Evolutionary conservation across 2,329 filamentous ascomycete genomes (phyloP).

Genomic region (Penicillium sp.): DNA sequence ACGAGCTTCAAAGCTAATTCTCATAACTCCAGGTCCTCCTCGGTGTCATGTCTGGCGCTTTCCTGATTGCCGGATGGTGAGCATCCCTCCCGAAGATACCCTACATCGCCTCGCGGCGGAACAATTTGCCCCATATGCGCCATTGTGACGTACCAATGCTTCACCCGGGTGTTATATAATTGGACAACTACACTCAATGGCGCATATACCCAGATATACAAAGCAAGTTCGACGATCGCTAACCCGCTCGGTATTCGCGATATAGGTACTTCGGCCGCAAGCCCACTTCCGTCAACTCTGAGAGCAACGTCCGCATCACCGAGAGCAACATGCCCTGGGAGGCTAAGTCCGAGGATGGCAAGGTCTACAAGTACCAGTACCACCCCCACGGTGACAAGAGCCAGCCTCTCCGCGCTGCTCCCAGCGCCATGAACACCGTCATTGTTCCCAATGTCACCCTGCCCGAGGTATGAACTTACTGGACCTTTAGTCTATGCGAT

Average conservation of each 20-base stretch:
- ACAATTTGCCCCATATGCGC: constrained; percentile 8
- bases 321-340: constrained; percentile 89
- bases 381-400: constrained; percentile 78
- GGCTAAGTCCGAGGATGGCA: constrained; percentile 59
- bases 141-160: constrained; percentile 13
- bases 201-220: constrained; percentile 31
- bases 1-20: constrained; percentile 18
- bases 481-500: not conserved
- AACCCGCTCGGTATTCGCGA: constrained; percentile 5
- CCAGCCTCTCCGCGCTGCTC: constrained; percentile 77
- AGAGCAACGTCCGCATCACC: constrained; percentile 70
- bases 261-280: constrained; percentile 63
- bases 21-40: constrained; percentile 67
- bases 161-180: not conserved
- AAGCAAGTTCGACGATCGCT: constrained; percentile 11
- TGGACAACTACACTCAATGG: not conserved
- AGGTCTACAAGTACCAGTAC: constrained; percentile 69
- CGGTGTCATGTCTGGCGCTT: constrained; percentile 83
- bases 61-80: constrained; percentile 78
- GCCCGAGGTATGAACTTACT: constrained; percentile 63
- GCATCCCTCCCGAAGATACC: constrained; percentile 18
- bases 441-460: constrained; percentile 90
- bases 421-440: constrained; percentile 91
- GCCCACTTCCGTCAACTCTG: constrained; percentile 79
- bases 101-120: constrained; percentile 9